phyloP scores from a whole-genome alignment of 805 yeast species.

The Lipomyces anomalus region DNA sequence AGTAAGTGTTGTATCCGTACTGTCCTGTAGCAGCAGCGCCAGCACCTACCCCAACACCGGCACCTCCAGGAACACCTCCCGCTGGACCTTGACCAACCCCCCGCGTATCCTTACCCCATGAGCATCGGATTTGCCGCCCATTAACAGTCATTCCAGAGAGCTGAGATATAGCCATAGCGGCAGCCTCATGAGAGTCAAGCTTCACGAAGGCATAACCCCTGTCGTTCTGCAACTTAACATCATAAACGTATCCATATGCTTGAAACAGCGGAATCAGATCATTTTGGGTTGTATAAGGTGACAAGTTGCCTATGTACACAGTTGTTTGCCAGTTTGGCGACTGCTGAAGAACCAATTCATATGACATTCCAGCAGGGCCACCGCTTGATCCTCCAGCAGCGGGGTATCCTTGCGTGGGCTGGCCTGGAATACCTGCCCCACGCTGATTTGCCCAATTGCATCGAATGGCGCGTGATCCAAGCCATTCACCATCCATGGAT shows the following conservation, averaged over 20 bases:
- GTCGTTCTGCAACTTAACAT: slow-evolving; percentile 72
- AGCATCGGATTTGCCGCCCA: slow-evolving; percentile 74
- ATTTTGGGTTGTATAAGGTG: slow-evolving; percentile 66
- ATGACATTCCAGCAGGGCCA: slow-evolving; percentile 39
- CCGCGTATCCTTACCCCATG: slow-evolving; percentile 70
- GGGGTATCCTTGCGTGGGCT: too few relatives aligned
- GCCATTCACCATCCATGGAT: slow-evolving; percentile 65
- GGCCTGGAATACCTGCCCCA: slow-evolving; percentile 1
- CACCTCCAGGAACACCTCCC: neutral
- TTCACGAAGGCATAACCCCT: slow-evolving; percentile 85
- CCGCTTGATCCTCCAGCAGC: slow-evolving; percentile 1
- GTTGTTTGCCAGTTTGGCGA: slow-evolving; percentile 81
- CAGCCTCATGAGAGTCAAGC: slow-evolving; percentile 80
- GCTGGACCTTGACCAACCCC: neutral
- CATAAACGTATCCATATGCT: slow-evolving; percentile 76
- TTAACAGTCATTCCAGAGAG: slow-evolving; percentile 57
- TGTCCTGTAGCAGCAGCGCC: neutral
- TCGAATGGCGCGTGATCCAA: slow-evolving; percentile 72
- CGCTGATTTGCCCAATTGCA: slow-evolving; percentile 81
- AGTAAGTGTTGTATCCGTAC: neutral
- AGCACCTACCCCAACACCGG: too few relatives aligned
- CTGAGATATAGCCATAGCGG: slow-evolving; percentile 81
- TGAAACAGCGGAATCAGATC: slow-evolving; percentile 70
- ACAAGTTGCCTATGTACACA: slow-evolving; percentile 79
- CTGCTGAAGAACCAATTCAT: slow-evolving; percentile 67